Percentiles rank a stretch among this genome's conserved stretches.
Conservation (phyloP, 495 filamentous ascomycete species). For the Schizothecium vesticola region DNA sequence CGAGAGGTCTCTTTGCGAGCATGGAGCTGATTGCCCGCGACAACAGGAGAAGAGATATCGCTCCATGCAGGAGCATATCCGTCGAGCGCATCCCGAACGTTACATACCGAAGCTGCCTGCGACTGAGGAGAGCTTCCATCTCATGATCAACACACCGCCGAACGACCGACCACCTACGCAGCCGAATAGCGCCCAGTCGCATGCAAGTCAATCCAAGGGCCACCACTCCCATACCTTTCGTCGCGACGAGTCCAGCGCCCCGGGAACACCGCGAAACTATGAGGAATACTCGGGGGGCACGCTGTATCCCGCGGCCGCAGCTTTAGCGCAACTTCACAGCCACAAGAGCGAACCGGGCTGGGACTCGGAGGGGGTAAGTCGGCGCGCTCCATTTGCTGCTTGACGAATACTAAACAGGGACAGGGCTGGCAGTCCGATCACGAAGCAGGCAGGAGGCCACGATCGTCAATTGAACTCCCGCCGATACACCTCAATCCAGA, state of each 20-base stretch:
- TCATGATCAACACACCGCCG: conserved; percentile 89
- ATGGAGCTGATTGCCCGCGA: not conserved
- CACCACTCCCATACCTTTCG: conserved; percentile 44
- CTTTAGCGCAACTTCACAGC: conserved; percentile 76
- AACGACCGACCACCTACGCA: conserved; percentile 62
- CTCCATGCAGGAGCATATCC: conserved; percentile 99
- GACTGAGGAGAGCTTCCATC: conserved; percentile 93
- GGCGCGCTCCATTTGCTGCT: not conserved
- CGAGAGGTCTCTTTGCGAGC: not conserved
- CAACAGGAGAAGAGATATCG: conserved; percentile 90
- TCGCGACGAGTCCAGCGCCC: conserved; percentile 63
- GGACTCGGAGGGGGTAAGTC: conserved; percentile 76
- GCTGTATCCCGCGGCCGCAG: conserved; percentile 68
- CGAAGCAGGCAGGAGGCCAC: conserved; percentile 51
- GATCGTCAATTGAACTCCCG: conserved; percentile 67
- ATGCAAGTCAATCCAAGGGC: conserved; percentile 29
- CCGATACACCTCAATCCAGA: conserved; percentile 61
- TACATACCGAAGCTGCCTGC: conserved; percentile 98
- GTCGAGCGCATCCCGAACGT: conserved; percentile 92
- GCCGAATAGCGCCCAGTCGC: conserved; percentile 17
- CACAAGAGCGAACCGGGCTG: conserved; percentile 75
- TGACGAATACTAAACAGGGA: conserved; percentile 21
- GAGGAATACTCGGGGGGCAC: conserved; percentile 65
- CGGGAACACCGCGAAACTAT: conserved; percentile 63
- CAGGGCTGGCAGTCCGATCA: conserved; percentile 71